Conservation (phyloP, 129 eudicot species). For the Chrysanthemum makinoi region DNA sequence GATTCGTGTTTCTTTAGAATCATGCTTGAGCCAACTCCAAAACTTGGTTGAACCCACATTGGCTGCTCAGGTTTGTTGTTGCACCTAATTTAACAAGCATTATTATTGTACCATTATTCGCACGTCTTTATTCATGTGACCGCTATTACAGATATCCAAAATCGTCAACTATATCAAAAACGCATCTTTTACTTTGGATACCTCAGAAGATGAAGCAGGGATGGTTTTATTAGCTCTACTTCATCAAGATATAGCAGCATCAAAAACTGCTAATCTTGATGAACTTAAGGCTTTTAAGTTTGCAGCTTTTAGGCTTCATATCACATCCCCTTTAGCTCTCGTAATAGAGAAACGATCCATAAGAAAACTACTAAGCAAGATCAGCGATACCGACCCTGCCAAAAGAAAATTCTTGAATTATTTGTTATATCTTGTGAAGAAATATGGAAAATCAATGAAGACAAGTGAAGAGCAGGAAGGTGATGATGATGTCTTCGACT, state of each 20-base stretch:
- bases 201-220: constrained; percentile 43
- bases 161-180: constrained; percentile 27
- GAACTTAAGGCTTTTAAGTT: constrained; percentile 37
- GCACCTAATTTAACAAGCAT: not conserved
- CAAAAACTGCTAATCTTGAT: constrained; percentile 21
- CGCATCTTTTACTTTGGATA: constrained; percentile 24
- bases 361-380: constrained; percentile 28
- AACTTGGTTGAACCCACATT: constrained; percentile 31
- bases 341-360: constrained; percentile 40
- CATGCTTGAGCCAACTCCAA: constrained; percentile 35
- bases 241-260: constrained; percentile 30
- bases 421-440: constrained; percentile 36
- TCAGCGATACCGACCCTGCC: constrained; percentile 15
- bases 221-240: constrained; percentile 33
- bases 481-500: constrained; percentile 16
- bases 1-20: constrained; percentile 24
- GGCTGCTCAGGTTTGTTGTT: constrained; percentile 31
- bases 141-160: constrained; percentile 28
- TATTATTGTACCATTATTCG: not conserved
- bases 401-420: constrained; percentile 37
- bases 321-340: constrained; percentile 38
- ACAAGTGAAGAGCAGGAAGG: constrained; percentile 4
- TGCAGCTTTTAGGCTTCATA: constrained; percentile 38
- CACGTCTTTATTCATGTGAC: not conserved
- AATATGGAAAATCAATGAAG: constrained; percentile 29